Conservation (phyloP, 768 basidiomycete species). For the Naganishia onofrii region DNA sequence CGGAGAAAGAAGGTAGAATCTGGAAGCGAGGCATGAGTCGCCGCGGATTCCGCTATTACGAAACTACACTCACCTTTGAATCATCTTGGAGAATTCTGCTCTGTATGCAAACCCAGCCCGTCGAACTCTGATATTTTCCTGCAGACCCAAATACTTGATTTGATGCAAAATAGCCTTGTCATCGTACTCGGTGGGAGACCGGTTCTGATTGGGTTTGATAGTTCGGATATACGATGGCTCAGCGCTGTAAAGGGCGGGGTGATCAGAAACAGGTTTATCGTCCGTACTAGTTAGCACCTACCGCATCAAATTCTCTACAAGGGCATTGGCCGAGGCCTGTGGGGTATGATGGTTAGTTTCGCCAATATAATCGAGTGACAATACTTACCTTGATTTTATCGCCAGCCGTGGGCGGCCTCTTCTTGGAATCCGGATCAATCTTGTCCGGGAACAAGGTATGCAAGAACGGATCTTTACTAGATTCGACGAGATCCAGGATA, state of each 20-base stretch:
- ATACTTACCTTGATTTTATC: conserved; percentile 88
- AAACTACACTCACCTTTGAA: conserved; percentile 63
- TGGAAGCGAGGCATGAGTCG: conserved; percentile 23
- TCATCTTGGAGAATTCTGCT: conserved; percentile 98
- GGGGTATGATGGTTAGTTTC: conserved; percentile 8
- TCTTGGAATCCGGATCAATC: conserved; percentile 94
- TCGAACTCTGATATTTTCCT: conserved; percentile 96
- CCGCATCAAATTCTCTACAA: conserved; percentile 96
- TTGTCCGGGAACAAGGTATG: conserved; percentile 88
- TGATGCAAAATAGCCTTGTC: conserved; percentile 93
- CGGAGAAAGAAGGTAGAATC: conserved; percentile 88
- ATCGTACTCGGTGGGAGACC: conserved; percentile 87
- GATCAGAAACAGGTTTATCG: not conserved
- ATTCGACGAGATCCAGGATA: conserved; percentile 79
- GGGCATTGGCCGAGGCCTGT: conserved; percentile 84
- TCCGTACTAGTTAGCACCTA: not conserved
- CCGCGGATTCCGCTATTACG: not conserved
- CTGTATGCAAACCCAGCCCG: conserved; percentile 97
- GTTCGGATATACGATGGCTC: conserved; percentile 93
- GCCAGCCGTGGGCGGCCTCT: conserved; percentile 93
- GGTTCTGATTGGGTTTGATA: conserved; percentile 98
- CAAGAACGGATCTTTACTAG: conserved; percentile 77
- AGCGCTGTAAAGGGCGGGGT: not conserved
- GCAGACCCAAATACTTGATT: conserved; percentile 96
- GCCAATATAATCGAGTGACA: not conserved